Base-by-base conservation (phyloP, 2,329 filamentous ascomycete genomes). In the Stenocarpella maydis region DNA sequence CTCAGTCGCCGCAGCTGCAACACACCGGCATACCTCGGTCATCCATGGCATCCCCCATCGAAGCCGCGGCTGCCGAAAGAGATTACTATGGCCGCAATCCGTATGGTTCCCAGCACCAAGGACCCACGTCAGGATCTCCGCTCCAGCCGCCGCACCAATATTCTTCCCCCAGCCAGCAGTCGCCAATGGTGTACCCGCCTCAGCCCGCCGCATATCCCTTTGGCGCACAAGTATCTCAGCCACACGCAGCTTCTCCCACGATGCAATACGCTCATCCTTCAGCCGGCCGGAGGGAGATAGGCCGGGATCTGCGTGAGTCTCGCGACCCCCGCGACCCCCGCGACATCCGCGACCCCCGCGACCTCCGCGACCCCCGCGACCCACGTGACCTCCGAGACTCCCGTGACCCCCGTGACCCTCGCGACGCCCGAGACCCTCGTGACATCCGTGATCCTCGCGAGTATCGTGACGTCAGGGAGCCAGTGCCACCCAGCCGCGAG, bases 1-100 rank as follows among this genome's bases (percentile, higher is more conserved):
- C 80, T 8, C 82, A 84, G 52, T 88, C 87, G 5, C 85, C 87
- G 9, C 84, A 86, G 70, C 73, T 83, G 9, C 83, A 84, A 70
- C 82, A 84, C 64, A 78, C 86, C 74, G 80, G 78, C 28, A 77
- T 79, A 5, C 81, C 85, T n/a, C 80, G 86, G 34, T 75, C 80
- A 10, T 79, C 81, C 12, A 82, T 86, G 72, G 78, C 80, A 17
- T 76, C 73, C 71, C 81, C 78, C 61, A 78, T 82, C 28, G 82
- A 84, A 26, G 75, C 80, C 15, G 79, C 79, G 17, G 77, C 77
- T 1, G 74, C 75, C 0, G 83, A 84, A 31, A 78, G 83, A 14
- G 86, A 88, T 15, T 88, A 85, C 72, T 89, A 86, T 71, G 74
- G 74, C 19, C 75, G 78, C 0, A 80, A 80, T 24, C 73, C 77